These are phyloP conservation scores for Leccinum subgranulosum DNA, from an alignment of 768 basidiomycete species.

Conservation along the genomic window DNA sequence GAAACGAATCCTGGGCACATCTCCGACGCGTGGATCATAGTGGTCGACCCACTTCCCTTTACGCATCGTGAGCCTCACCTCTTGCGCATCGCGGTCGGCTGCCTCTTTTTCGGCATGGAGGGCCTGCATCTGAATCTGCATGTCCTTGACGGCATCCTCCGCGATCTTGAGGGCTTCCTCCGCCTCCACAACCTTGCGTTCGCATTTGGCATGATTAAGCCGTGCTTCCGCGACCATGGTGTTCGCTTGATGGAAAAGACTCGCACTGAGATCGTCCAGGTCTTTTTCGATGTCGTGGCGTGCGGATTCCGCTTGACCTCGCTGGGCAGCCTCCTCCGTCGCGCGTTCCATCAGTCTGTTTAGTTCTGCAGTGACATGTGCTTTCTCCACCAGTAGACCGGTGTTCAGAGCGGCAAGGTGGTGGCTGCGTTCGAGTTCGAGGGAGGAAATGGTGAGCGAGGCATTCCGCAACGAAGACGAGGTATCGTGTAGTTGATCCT, in stretches of 20 bases:
- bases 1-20: conserved; percentile 40
- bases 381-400: conserved; percentile 87
- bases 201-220: conserved; percentile 57
- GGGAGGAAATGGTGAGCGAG: conserved; percentile 65
- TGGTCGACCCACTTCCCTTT: conserved; percentile 69
- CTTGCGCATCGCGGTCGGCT: conserved; percentile 50
- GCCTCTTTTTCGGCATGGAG: conserved; percentile 66
- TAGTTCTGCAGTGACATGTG: conserved; percentile 87
- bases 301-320: conserved; percentile 88
- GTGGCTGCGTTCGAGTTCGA: conserved; percentile 82
- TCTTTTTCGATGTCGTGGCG: conserved; percentile 86
- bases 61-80: conserved; percentile 49
- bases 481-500: conserved; percentile 78
- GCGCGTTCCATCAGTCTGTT: conserved; percentile 91
- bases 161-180: conserved; percentile 78
- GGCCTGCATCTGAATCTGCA: conserved; percentile 83
- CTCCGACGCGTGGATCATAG: conserved; percentile 25
- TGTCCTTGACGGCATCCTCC: conserved; percentile 78
- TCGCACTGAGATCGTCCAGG: conserved; percentile 89
- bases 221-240: conserved; percentile 97
- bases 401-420: conserved; percentile 90
- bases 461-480: conserved; percentile 57
- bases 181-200: conserved; percentile 72
- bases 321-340: conserved; percentile 89
- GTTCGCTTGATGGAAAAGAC: conserved; percentile 89